Evolutionary conservation across 108 stramenopile genomes (phyloP), one percentile per base, ranked within the genome.

Genomic region (Nitzschia sp.): DNA sequence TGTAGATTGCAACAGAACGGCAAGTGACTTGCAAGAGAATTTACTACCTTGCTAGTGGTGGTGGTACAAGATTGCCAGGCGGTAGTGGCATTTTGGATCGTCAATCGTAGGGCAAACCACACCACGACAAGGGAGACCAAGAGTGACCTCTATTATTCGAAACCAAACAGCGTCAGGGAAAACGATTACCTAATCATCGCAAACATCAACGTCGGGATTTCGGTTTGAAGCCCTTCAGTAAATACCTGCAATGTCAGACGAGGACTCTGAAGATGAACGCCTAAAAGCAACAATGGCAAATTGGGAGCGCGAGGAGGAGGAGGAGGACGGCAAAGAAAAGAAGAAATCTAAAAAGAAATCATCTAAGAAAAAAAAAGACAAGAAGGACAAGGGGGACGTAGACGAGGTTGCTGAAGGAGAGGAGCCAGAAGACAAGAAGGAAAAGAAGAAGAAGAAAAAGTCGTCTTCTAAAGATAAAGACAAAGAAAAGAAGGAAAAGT

Each of bases 251-350:
- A 51, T 51, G 49, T 51, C 49, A 17, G 57, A 64, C 47, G 69
- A 70, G 46, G 56, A 25, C 38, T 48, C 70, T 18, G 71, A 77
- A 46, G 76, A 78, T 30, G 77, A 59, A 27, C 54, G 56, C 54
- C 60, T 71, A 51, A 71, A 72, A 19, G 38, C 29, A 8, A 46
- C 72, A 19, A 46, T 72, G 47, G 71, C 70, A 5, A 29, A 46
- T 2, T 71, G 70, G 70, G 59, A 68, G 54, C 69, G 51, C 42
- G 76, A 78, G 25, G 71, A 64, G 25, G 70, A 15, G 2, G 61
- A 62, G 18, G 61, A 34, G 4, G 51, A 26, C 29, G 33, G 34
- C 1, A 46, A 21, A 23, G 62, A 26, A 13, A 27, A 63, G 15
- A 29, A 17, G 3, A 23, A 30, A 9, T 24, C 49, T 9, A 33